Evolutionary conservation across 495 filamentous ascomycete genomes (phyloP), one percentile per base, ranked within the genome.

Genomic region (Xylaria intraflava): DNA sequence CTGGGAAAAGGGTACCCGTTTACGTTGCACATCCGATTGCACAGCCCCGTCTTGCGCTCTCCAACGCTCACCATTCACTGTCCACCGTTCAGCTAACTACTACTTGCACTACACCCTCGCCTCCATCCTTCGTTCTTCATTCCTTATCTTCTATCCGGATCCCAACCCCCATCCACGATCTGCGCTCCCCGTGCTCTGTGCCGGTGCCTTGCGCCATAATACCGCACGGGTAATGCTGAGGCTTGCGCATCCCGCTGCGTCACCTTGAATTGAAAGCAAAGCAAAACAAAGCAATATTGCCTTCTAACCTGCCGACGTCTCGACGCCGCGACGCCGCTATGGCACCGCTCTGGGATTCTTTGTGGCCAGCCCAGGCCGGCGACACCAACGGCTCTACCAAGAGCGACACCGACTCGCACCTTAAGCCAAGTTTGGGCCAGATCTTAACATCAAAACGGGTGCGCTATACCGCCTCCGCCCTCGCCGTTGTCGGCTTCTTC

Each of bases 311-410:
- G n/a, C n/a, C n/a, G n/a, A n/a, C n/a, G n/a, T 38, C 17, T 20
- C 16, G 26, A 43, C 5, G 31, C 22, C 22, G 6, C 6, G n/a
- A 16, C 19, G 33, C 46, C 36, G 43, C 43, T 23, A 66, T 66
- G 64, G 61, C 64, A 52, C 59, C 64, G 53, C 58, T 66, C 38
- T 66, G 61, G 63, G 58, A 58, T 7, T 64, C 63, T 1, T 61
- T 58, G 20, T 64, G 58, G 61, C 60, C 64, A 29, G 58, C 57
- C 31, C 58, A 59, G 46, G 60, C 51, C 52, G 42, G 51, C 43
- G 64, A 66, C 19, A 51, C 54, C 16, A 57, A 49, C 14, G 33
- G 48, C 4, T 41, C 56, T 22, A 12, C 56, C 14, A 56, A 33
- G 30, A 38, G 54, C 20, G 39, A 66, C 27, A 49, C 61, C 35